Base-by-base conservation (phyloP, 805 yeast species). In the Candida caryicola region DNA sequence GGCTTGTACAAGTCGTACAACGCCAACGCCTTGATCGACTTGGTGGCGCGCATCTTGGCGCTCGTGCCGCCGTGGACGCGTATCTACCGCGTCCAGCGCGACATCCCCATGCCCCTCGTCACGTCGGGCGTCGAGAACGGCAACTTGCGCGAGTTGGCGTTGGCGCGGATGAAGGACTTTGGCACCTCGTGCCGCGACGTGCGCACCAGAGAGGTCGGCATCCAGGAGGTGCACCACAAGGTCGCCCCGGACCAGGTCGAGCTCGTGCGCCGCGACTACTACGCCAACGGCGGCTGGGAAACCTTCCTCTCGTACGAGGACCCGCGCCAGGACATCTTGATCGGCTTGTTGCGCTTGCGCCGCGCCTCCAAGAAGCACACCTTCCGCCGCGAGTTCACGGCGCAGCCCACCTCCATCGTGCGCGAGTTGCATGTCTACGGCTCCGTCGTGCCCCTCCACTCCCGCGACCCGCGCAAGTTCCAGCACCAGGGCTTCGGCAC, bases 401-500 rank as follows among this genome's bases (percentile, higher is more conserved):
- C 70, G 7, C 95, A 89, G 63, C 91, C 81, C 43, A 86, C 97
- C 0, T 88, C 96, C 2, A 80, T 93, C 38, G 97, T 93, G n/a
- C 79, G 99, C 63, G 99, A 93, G 61, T 71, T 93, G 48, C 99
- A 93, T 54, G 99, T 93, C 21, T 93, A 93, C 55, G 99, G 99
- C 10, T 85, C 95, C 3, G 99, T 90, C 14, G 99, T 93, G 15
- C 98, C 99, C 3, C 66, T 93, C 41, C 99, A 93, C 60, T 85
- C 95, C 3, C 76, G 98, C 50, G 99, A 93, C 64, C 99, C 99
- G 32, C 77, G 96, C 55, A 93, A 93, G 63, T 93, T 93, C 71
- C 99, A 93, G 68, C 99, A 93, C 69, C 99, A 93, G 71, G 99
- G 99, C 15, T 93, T 91, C 60, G 99, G 99, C 46, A 91, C 99